Evolutionary conservation across 148 eudicot genomes (phyloP).

Genomic region (Euryodendron excelsum): DNA sequence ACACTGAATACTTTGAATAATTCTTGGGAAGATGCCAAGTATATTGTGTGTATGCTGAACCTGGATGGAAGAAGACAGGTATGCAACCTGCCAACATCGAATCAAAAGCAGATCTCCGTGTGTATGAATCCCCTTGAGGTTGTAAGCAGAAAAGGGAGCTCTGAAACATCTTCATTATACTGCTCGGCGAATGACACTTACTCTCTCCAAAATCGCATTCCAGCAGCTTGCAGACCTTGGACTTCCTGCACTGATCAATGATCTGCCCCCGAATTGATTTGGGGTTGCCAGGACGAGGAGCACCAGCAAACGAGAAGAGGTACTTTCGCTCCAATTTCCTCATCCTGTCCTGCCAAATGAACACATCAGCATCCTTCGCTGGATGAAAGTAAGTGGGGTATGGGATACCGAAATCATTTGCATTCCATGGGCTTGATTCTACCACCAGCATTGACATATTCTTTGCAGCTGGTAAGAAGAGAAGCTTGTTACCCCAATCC

Average conservation of each 20-base stretch:
- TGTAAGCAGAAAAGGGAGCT: constrained; percentile 86
- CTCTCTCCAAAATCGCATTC: constrained; percentile 82
- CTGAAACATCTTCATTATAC: constrained; percentile 95
- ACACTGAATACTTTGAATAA: constrained; percentile 70
- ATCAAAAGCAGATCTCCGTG: constrained; percentile 94
- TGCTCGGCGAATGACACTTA: constrained; percentile 84
- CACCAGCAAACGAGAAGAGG: constrained; percentile 97
- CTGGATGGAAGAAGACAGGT: constrained; percentile 94
- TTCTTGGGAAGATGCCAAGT: constrained; percentile 94
- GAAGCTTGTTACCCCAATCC: constrained; percentile 94
- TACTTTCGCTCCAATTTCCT: constrained; percentile 60
- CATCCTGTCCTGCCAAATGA: constrained; percentile 85
- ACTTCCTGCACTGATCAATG: constrained; percentile 65
- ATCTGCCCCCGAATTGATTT: constrained; percentile 82
- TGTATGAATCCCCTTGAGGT: constrained; percentile 97
- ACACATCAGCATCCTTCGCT: constrained; percentile 72
- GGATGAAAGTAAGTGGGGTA: constrained; percentile 99
- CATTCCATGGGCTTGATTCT: constrained; percentile 96
- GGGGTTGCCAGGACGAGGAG: constrained; percentile 79
- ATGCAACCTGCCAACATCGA: constrained; percentile 95
- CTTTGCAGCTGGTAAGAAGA: constrained; percentile 75
- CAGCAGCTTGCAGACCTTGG: constrained; percentile 61
- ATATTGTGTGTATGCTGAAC: constrained; percentile 83
- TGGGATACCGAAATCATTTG: constrained; percentile 87
- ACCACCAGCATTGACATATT: constrained; percentile 96